Percentiles rank a stretch among this genome's conserved stretches.
These are phyloP conservation scores for Thermoascus crustaceus DNA, from an alignment of 2,329 filamentous ascomycete genomes.

Conservation along the genomic window DNA sequence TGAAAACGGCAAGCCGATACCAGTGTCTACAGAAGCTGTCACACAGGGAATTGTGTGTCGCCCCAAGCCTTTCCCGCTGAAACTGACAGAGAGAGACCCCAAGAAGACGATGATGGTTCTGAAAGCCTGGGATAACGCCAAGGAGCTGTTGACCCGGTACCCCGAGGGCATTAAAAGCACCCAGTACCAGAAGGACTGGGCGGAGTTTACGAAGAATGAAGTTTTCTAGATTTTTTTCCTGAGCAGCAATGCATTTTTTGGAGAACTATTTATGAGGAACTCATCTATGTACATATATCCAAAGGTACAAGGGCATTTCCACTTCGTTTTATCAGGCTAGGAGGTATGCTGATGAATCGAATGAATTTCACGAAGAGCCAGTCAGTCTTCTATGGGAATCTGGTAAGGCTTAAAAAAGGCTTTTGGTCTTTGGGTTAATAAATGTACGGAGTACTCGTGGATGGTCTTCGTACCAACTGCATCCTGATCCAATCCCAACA, in stretches of 20 bases:
- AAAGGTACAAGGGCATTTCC: no score
- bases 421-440: no score
- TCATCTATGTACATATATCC: neutral
- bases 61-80: slow-evolving; percentile 2
- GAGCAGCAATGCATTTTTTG: neutral
- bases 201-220: slow-evolving; percentile 4
- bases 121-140: slow-evolving; percentile 8
- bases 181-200: slow-evolving; percentile 7
- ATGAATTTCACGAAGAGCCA: no score
- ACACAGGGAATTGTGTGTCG: slow-evolving; percentile 9
- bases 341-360: no score
- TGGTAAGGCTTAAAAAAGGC: no score
- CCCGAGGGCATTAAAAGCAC: slow-evolving; percentile 6
- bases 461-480: no score
- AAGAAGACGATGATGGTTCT: slow-evolving; percentile 4
- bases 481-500: no score
- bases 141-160: slow-evolving; percentile 6
- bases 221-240: neutral
- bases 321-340: no score
- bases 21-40: slow-evolving; percentile 5
- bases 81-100: slow-evolving; percentile 2
- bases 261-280: no score
- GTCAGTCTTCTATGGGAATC: no score
- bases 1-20: slow-evolving; percentile 6
- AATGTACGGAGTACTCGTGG: no score